Base-by-base conservation (phyloP, 352 stramenopile species). In the Globisporangium iwayamae region DNA sequence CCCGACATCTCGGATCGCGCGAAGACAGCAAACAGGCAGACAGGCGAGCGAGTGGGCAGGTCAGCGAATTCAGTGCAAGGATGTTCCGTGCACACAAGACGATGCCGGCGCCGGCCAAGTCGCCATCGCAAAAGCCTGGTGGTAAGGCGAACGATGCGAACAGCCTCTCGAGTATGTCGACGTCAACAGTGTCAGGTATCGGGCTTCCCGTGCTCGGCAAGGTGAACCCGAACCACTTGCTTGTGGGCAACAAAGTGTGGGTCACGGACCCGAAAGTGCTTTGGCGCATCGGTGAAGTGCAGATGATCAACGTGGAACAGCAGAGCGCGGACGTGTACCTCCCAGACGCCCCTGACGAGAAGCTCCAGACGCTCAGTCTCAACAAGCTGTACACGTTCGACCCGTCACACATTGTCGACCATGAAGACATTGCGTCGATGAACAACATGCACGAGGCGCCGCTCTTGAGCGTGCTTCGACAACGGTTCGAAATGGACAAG, bases 401-500 rank as follows among this genome's bases (percentile, higher is more conserved):
- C 54, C 73, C 86, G 45, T 91, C 84, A 43, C 88, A 96, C 60
- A 80, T 94, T 61, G 73, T 93, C 51, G 83, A 96, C 62, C 85
- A 93, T 45, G 72, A 90, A 4, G 88, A 97, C 65, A 78, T 96
- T 20, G 89, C 88, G 18, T 73, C 87, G 34, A 95, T 97, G 84
- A 96, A 96, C 72, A 93, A 96, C 65, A 84, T 97, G 80, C 87
- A 96, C 72, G 88, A 96, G 56, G 85, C 87, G 41, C 84, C 88
- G 36, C 71, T 97, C 62, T 71, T 97, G 20, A 77, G 84, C 45
- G 78, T 93, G 28, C 62, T 97, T 51, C 78, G 81, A 8, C 85
- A 91, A 63, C 85, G 89, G 22, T 97, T 94, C 51, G 75, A 90
- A 54, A 66, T 59, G 22, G 82, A 94, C 68, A 72, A 81, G 65